These are phyloP conservation scores for Globisporangium apiculatum DNA, from an alignment of 352 stramenopile genomes.

Conservation along the genomic window DNA sequence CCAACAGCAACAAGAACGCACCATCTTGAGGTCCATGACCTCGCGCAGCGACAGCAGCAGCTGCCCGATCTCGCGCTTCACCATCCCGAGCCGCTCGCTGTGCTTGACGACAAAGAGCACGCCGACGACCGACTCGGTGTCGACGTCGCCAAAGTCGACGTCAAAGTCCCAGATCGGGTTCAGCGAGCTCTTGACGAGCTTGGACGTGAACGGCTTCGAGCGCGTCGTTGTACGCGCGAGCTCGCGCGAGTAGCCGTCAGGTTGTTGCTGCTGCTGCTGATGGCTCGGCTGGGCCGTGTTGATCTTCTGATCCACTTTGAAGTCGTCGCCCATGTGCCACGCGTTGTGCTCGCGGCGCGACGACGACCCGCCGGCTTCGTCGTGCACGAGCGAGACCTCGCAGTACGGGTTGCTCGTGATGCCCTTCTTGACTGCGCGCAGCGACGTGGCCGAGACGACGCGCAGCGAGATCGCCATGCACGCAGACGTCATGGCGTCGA, in stretches of 20 bases:
- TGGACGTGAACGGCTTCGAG: constrained; percentile 48
- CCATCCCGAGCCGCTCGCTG: constrained; percentile 62
- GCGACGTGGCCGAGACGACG: constrained; percentile 42
- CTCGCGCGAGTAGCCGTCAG: constrained; percentile 4
- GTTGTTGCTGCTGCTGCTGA: constrained; percentile 4
- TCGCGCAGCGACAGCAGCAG: constrained; percentile 54
- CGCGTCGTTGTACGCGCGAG: constrained; percentile 16
- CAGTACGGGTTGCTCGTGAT: constrained; percentile 66
- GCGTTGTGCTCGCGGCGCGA: constrained; percentile 17
- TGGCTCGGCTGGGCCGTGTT: constrained; percentile 17
- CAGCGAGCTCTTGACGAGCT: constrained; percentile 59
- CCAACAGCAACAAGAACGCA: constrained; percentile 12
- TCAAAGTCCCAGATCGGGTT: constrained; percentile 82
- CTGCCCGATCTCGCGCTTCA: constrained; percentile 71
- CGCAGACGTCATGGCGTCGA: constrained; percentile 53
- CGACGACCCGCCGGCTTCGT: constrained; percentile 29
- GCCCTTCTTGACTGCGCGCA: constrained; percentile 61
- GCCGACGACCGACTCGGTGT: constrained; percentile 55
- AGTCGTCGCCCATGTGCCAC: constrained; percentile 42
- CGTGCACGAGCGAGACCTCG: constrained; percentile 61
- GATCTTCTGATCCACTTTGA: constrained; percentile 24
- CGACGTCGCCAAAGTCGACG: constrained; percentile 73
- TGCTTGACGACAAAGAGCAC: constrained; percentile 65
- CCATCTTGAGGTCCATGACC: constrained; percentile 70
- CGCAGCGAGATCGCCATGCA: constrained; percentile 53